These are phyloP conservation scores for Neodidymelliopsis sp. DNA, from an alignment of 2,329 filamentous ascomycete genomes.

Conservation along the genomic window DNA sequence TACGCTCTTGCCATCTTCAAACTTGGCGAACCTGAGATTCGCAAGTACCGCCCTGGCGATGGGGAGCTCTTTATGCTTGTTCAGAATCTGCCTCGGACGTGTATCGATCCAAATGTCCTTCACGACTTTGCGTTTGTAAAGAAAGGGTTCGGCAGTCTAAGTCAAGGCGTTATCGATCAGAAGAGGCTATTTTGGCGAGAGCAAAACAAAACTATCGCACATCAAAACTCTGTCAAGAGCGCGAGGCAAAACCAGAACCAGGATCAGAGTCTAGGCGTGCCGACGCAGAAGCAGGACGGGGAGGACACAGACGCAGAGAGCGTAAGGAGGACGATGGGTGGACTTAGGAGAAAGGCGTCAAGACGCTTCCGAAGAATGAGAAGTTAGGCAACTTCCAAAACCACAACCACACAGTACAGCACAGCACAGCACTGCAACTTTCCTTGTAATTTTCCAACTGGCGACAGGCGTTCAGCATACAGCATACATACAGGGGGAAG, in stretches of 20 bases:
- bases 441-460: neutral
- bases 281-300: conserved; percentile 10
- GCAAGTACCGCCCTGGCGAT: conserved; percentile 75
- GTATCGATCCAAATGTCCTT: conserved; percentile 82
- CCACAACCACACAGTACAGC: no score
- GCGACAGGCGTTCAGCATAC: conserved; percentile 16
- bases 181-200: conserved; percentile 60
- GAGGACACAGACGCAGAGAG: conserved; percentile 35
- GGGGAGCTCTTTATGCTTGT: conserved; percentile 98
- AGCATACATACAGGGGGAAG: conserved; percentile 4
- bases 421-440: neutral
- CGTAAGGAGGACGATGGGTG: conserved; percentile 28
- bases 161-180: conserved; percentile 81
- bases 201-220: conserved; percentile 36
- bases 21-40: conserved; percentile 79
- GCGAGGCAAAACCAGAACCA: conserved; percentile 18
- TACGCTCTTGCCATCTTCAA: conserved; percentile 93
- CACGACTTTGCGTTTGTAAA: conserved; percentile 85
- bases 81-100: conserved; percentile 80
- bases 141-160: conserved; percentile 81
- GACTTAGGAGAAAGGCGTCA: conserved; percentile 33
- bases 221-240: conserved; percentile 32
- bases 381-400: conserved; percentile 5
- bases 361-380: conserved; percentile 35
- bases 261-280: conserved; percentile 6